Percentiles rank a stretch among this genome's conserved stretches.
Evolutionary conservation across 2,329 filamentous ascomycete genomes (phyloP).

Genomic region (Fusarium sterilihyphosum): DNA sequence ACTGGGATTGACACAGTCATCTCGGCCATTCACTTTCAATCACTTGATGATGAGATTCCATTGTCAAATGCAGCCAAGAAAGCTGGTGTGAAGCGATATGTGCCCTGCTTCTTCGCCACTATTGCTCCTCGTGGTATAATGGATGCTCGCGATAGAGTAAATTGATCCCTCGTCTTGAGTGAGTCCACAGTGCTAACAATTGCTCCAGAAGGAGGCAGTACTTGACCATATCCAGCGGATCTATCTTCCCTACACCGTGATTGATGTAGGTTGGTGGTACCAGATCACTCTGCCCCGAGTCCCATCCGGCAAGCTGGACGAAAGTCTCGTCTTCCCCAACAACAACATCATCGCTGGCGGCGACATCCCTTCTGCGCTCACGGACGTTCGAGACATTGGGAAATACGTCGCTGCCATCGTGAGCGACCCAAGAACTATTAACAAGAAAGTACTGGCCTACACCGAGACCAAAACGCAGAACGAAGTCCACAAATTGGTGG

Average conservation of each 20-base stretch:
- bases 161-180: rapidly evolving
- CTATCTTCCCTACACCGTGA: constrained; percentile 60
- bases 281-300: constrained; percentile 2
- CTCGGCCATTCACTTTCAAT: constrained; percentile 41
- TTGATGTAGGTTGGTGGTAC: constrained; percentile 16
- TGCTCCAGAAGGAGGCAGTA: constrained; percentile 57
- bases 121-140: constrained; percentile 52
- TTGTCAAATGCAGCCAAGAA: constrained; percentile 59
- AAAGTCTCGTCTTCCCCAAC: neutral
- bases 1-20: constrained; percentile 57
- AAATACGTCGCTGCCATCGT: constrained; percentile 6
- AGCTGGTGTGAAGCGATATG: constrained; percentile 61
- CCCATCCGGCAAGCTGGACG: constrained; percentile 1
- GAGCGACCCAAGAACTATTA: neutral
- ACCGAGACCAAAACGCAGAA: constrained; percentile 9
- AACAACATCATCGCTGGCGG: constrained; percentile 4
- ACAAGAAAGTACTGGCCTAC: constrained; percentile 1
- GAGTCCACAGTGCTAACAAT: neutral
- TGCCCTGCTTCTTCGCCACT: constrained; percentile 61
- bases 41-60: constrained; percentile 56
- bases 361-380: neutral
- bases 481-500: neutral
- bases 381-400: neutral
- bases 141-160: constrained; percentile 10
- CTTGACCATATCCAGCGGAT: constrained; percentile 59